Conservation (phyloP, 305 asterid species). For the Fraxinus angustifolia region DNA sequence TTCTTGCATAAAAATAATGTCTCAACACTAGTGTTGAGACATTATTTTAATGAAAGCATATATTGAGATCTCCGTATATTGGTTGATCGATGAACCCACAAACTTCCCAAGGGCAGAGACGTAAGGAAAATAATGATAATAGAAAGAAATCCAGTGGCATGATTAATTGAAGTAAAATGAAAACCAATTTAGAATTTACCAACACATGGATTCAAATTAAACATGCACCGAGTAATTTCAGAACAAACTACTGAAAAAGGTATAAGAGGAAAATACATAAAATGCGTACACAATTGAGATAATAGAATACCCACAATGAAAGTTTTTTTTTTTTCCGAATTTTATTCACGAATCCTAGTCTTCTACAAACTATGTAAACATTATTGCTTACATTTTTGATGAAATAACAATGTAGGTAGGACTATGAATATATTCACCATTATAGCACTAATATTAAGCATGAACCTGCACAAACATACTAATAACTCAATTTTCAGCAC, state of each 20-base stretch:
- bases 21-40: not conserved
- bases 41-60: not conserved
- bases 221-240: not conserved
- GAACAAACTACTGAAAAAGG: not conserved
- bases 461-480: slow-evolving; percentile 1
- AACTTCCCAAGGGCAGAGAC: slow-evolving; percentile 2
- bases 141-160: not conserved
- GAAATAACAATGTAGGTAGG: slow-evolving; percentile 16
- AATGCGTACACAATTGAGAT: not conserved
- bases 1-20: not conserved
- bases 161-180: not conserved
- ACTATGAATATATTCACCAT: not conserved
- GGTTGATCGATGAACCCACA: not conserved
- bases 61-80: not conserved
- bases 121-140: not conserved
- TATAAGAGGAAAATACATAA: not conserved
- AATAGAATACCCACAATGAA: slow-evolving; percentile 23
- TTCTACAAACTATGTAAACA: slow-evolving; percentile 21
- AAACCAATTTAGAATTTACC: not conserved
- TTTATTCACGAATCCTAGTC: slow-evolving; percentile 29
- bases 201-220: not conserved
- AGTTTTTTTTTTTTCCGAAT: slow-evolving; percentile 14
- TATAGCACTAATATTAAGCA: slow-evolving; percentile 16
- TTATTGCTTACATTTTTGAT: slow-evolving; percentile 15
- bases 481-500: slow-evolving; percentile 22